Evolutionary conservation across 1,284 basidiomycete genomes (phyloP), one percentile per base, ranked within the genome.

Genomic region (Ustilago cynodontis): DNA sequence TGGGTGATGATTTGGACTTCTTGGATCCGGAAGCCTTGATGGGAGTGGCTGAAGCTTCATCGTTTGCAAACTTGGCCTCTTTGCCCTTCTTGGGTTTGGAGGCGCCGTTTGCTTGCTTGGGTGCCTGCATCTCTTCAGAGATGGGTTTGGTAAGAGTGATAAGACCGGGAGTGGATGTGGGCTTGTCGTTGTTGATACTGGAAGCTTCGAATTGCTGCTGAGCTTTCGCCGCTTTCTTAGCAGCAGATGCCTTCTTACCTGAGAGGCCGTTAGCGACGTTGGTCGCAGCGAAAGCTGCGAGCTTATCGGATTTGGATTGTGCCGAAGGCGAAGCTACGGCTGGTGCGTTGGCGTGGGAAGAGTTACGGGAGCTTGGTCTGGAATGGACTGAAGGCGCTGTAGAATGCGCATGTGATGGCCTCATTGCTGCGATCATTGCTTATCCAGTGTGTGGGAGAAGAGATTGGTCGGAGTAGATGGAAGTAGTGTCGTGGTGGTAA

Each of bases 391-490:
- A 70, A n/a, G 79, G 49, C 59, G 73, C 61, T 51, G 65, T 59
- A 22, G 66, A 50, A 60, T 80, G 68, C 26, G 53, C 55, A 55
- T 75, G 72, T 41, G 66, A 60, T 63, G 79, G 73, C 51, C 79
- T 68, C 79, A 80, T 80, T n/a, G 79, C 79, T 24, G 79, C 79
- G n/a, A 80, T 79, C 79, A 80, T 80, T 43, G 52, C 53, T 71
- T 62, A 39, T 59, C 6, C 49, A 28, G 7, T 50, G n/a, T 22
- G 24, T 31, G 20, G 8, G 4, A 29, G 24, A 18, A 35, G 16
- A 18, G 11, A 22, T 20, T 5, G 26, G 28, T 10, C 20, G 41
- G 11, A 26, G n/a, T n/a, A 9, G 39, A 24, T 28, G 35, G 3
- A 16, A 6, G 35, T 7, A 28, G 2, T 26, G 22, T 18, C 16